phyloP scores from a whole-genome alignment of 2,329 filamentous ascomycete genomes.

The Cryphonectria nitschkei region DNA sequence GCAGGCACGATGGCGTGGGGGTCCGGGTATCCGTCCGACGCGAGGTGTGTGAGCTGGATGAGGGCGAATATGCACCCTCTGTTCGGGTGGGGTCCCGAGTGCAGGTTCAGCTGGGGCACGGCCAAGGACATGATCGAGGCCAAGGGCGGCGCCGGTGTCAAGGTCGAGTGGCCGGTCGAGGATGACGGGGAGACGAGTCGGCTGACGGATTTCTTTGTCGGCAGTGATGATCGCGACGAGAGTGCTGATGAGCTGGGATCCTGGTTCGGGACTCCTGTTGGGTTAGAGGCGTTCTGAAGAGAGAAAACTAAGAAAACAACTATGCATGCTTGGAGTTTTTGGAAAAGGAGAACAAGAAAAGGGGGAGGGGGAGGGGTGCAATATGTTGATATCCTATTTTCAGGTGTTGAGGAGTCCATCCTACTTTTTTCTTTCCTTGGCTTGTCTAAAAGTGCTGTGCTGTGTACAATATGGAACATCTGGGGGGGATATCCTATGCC shows the following conservation, averaged over 20 bases:
- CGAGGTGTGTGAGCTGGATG: slow-evolving; percentile 79
- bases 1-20: slow-evolving; percentile 68
- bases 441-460: slow-evolving; percentile 15
- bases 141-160: slow-evolving; percentile 65
- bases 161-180: slow-evolving; percentile 81
- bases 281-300: slow-evolving; percentile 70
- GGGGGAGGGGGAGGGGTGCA: slow-evolving; percentile 5
- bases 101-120: slow-evolving; percentile 94
- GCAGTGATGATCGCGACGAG: slow-evolving; percentile 45
- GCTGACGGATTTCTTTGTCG: slow-evolving; percentile 76
- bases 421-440: background rate
- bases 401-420: slow-evolving; percentile 15
- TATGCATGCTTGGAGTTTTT: slow-evolving; percentile 16
- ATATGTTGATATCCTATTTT: slow-evolving; percentile 9
- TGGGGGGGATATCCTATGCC: slow-evolving; percentile 22
- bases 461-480: slow-evolving; percentile 15
- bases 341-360: background rate
- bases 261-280: slow-evolving; percentile 81
- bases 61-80: slow-evolving; percentile 86
- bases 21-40: slow-evolving; percentile 91
- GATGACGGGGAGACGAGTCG: slow-evolving; percentile 70
- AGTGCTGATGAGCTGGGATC: slow-evolving; percentile 69
- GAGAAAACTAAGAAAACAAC: background rate
- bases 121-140: slow-evolving; percentile 88
- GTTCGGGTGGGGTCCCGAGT: slow-evolving; percentile 94